Conservation (phyloP, 2,329 filamentous ascomycete species). For the Trichophyton rubrum region DNA sequence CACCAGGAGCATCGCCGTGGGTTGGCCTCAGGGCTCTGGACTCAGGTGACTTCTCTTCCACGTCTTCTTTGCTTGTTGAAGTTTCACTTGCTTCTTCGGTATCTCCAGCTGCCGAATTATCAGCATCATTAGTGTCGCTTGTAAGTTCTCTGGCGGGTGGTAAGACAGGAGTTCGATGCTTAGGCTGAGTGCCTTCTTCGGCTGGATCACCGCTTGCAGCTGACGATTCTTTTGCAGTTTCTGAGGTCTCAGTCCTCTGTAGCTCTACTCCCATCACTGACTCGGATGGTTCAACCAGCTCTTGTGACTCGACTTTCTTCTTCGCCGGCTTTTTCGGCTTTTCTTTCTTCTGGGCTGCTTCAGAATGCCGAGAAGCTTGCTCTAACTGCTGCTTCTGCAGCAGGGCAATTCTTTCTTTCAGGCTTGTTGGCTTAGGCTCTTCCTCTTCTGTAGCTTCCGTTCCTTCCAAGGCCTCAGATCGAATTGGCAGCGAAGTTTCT, state of each 20-base stretch:
- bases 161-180: constrained; percentile 25
- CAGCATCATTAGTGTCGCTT: constrained; percentile 53
- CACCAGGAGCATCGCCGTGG: constrained; percentile 36
- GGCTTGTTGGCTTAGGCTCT: constrained; percentile 76
- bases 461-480: constrained; percentile 16
- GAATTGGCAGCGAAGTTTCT: constrained; percentile 25
- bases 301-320: constrained; percentile 45
- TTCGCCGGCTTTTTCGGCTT: constrained; percentile 67
- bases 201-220: constrained; percentile 20
- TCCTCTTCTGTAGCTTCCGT: constrained; percentile 50
- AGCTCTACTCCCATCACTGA: constrained; percentile 18
- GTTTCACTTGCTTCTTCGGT: constrained; percentile 50
- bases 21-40: constrained; percentile 20
- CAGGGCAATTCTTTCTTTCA: constrained; percentile 91
- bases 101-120: constrained; percentile 51
- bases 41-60: constrained; percentile 43
- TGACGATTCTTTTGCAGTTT: constrained; percentile 26
- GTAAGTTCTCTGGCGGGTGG: constrained; percentile 40
- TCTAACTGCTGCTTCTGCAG: constrained; percentile 90
- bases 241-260: constrained; percentile 22
- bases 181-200: constrained; percentile 12
- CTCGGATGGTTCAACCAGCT: constrained; percentile 17
- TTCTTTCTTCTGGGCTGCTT: constrained; percentile 67
- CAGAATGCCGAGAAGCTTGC: constrained; percentile 69
- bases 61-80: constrained; percentile 61